A percentile compares a stretch with the other conserved stretches of the same genome.
Evolutionary conservation across 2,329 filamentous ascomycete species (phyloP).

Genomic region (Sporothrix brunneoviolacea): DNA sequence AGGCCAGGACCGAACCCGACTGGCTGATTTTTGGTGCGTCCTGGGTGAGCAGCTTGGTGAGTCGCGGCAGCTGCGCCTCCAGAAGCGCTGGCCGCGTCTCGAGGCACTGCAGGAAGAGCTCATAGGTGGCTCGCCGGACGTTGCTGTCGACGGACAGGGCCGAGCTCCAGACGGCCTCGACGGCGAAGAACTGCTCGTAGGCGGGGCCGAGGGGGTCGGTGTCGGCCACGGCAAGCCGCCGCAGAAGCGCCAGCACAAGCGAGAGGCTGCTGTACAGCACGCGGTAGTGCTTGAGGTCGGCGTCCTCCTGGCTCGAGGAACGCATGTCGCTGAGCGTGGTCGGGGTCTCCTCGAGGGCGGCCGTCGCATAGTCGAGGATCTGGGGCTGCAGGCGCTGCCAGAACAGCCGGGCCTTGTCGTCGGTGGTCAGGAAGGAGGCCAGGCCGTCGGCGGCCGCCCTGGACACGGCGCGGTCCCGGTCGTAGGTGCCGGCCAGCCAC

Average conservation of each 20-base stretch:
- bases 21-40: constrained; percentile 70
- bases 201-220: constrained; percentile 52
- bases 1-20: constrained; percentile 64
- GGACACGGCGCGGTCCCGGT: constrained; percentile 71
- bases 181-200: constrained; percentile 61
- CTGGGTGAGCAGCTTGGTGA: constrained; percentile 57
- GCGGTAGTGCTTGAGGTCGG: constrained; percentile 75
- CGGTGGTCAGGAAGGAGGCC: constrained; percentile 65
- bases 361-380: constrained; percentile 74
- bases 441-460: constrained; percentile 74
- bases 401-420: constrained; percentile 70
- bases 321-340: constrained; percentile 85
- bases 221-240: constrained; percentile 40
- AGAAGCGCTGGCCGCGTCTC: constrained; percentile 40
- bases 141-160: constrained; percentile 55
- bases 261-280: constrained; percentile 55
- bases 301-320: constrained; percentile 75
- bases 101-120: constrained; percentile 44
- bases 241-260: constrained; percentile 47
- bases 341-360: constrained; percentile 73
- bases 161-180: constrained; percentile 57
- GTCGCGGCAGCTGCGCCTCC: constrained; percentile 41
- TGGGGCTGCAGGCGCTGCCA: constrained; percentile 75
- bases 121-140: constrained; percentile 45
- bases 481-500: constrained; percentile 89